A percentile compares a stretch with the other conserved stretches of the same genome.
Conservation (phyloP, 257 asterid genomes). For the Lantana camara region DNA sequence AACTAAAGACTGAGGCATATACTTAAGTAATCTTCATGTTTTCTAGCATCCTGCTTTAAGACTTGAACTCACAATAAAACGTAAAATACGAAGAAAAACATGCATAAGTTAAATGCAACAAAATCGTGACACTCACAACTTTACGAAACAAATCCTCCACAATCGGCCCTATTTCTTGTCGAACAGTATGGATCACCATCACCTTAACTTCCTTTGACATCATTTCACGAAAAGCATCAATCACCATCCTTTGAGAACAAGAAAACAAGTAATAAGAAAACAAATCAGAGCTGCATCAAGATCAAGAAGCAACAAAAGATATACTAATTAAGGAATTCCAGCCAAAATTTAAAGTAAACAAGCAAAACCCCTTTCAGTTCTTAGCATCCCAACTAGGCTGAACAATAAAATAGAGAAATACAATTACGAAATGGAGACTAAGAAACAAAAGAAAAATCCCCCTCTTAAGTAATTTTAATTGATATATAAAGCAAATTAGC, state of each 20-base stretch:
- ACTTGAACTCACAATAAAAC: neutral
- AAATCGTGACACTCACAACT: slow-evolving; percentile 37
- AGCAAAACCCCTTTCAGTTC: slow-evolving; percentile 17
- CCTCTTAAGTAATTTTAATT: no score
- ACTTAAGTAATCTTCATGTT: no score
- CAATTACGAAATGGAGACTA: no score
- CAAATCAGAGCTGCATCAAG: slow-evolving; percentile 7
- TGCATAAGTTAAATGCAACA: neutral
- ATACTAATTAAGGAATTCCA: neutral
- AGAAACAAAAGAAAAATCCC: no score
- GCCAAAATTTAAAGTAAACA: neutral
- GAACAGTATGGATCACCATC: slow-evolving; percentile 33
- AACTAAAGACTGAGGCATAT: no score
- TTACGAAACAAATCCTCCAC: slow-evolving; percentile 35
- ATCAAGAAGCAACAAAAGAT: neutral
- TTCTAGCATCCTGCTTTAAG: no score
- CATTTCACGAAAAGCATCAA: no score
- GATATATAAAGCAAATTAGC: no score
- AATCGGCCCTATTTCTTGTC: slow-evolving; percentile 27
- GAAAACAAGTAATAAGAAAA: neutral
- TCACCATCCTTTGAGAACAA: slow-evolving; percentile 36
- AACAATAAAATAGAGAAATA: no score
- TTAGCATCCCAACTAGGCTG: neutral
- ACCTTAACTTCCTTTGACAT: slow-evolving; percentile 28
- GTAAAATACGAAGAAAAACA: neutral